Evolutionary conservation across 2,329 filamentous ascomycete genomes (phyloP).

Genomic region (Exserohilum turcica): DNA sequence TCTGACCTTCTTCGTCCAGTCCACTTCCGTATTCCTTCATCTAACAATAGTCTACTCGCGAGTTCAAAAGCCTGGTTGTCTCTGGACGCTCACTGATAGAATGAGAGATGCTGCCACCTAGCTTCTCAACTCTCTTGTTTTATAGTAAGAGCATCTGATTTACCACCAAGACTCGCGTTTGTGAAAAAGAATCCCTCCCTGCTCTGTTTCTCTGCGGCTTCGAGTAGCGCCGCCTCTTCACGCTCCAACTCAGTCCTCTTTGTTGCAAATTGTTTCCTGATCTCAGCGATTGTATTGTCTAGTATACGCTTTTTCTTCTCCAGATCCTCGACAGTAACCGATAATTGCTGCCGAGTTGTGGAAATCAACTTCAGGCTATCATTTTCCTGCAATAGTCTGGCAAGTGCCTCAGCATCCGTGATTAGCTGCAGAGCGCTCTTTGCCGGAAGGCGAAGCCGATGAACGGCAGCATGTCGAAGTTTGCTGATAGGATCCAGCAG

Average conservation of each 20-base stretch:
- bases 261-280: not conserved
- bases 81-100: not conserved
- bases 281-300: not conserved
- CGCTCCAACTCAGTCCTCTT: not conserved
- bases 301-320: not conserved
- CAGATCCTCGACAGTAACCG: not conserved
- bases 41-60: not conserved
- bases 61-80: not conserved
- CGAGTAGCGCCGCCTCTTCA: not conserved
- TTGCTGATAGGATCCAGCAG: not conserved
- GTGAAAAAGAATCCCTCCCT: not conserved
- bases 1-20: too few species aligned
- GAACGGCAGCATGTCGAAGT: constrained; percentile 3
- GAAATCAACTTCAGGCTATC: not conserved
- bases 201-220: not conserved
- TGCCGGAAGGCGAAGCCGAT: constrained; percentile 2
- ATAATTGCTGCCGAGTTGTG: not conserved
- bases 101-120: not conserved
- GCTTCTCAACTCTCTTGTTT: not conserved
- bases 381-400: not conserved
- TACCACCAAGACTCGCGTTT: not conserved
- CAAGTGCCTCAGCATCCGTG: not conserved
- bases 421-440: not conserved
- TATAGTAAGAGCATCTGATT: not conserved
- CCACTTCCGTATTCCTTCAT: too few species aligned